phyloP scores from a whole-genome alignment of 106 monocot genomes.

The Apostasia ramifera region DNA sequence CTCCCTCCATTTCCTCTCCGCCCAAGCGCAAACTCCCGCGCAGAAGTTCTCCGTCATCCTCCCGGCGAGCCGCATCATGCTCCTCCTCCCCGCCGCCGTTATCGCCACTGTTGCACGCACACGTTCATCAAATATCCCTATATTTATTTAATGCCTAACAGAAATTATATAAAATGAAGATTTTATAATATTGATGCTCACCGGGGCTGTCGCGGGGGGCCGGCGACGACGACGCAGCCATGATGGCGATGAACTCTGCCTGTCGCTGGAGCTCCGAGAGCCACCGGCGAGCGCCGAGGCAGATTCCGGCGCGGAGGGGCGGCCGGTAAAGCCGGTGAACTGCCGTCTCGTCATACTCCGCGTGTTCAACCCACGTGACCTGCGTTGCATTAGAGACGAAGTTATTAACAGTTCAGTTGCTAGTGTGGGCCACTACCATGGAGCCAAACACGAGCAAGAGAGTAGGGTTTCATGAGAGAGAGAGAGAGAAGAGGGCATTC shows the following conservation, averaged over 20 bases:
- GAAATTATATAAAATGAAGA: too few relatives aligned
- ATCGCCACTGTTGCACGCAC: background rate
- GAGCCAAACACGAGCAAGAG: too few relatives aligned
- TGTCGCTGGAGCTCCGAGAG: background rate
- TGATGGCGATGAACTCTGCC: background rate
- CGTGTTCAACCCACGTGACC: constrained; percentile 10
- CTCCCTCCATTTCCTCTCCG: constrained; percentile 42
- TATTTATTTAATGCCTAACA: background rate
- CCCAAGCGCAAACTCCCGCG: constrained; percentile 52
- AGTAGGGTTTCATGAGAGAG: too few relatives aligned
- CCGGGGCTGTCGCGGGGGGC: background rate
- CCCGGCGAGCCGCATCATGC: constrained; percentile 2
- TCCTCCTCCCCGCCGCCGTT: constrained; percentile 1
- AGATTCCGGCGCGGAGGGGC: background rate
- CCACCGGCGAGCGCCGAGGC: constrained; percentile 3
- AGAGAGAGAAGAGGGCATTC: too few relatives aligned
- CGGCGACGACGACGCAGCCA: background rate
- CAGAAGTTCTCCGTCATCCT: constrained; percentile 42
- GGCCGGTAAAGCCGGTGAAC: constrained; percentile 8
- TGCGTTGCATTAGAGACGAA: background rate
- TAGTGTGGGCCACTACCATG: too few relatives aligned
- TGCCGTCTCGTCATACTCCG: constrained; percentile 6
- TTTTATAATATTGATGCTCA: background rate
- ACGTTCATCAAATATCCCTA: background rate
- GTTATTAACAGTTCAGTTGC: too few relatives aligned